Base-by-base conservation (phyloP, 2,329 filamentous ascomycete species). In the Davidsoniella australis region DNA sequence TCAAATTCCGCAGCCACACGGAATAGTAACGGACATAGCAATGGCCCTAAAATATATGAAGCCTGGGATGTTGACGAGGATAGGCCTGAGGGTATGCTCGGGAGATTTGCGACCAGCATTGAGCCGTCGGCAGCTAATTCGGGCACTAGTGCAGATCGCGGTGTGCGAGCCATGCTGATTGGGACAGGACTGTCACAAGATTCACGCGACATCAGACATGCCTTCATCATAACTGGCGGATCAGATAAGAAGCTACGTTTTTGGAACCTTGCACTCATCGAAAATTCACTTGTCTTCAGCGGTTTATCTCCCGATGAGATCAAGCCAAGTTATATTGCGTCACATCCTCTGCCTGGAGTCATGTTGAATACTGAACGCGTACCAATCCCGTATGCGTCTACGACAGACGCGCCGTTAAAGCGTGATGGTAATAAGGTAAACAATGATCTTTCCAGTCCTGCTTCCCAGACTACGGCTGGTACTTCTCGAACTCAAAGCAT, bases 41-140 rank as follows among this genome's bases (percentile, higher is more conserved):
- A 17, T 12, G 9, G 66, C 0, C 66, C 72, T 1, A 80, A 77
- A 58, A 74, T 73, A 20, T 93, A 93, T 60, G 82, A 88, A 42
- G 75, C 89, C 2, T 88, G 85, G 75, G 83, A 87, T 46, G 80
- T 95, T 2, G 91, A 98, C 58, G 86, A 93, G 54, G 88, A 95
- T 60, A 81, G 78, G 54, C 77, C 84, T 1, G 87, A 94, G 62
- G 80, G 83, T 29, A 87, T 95, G 76, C 76, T 96, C 8, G 78
- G 78, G 23, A 80, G 86, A 4, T 94, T 94, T 59, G 85, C 85
- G 5, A 85, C 80, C 0, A 75, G 76, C 41, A 71, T 88, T 9
- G 82, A 86, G 56, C 71, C 74, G 12, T 72, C 44, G 7, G 41
- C 36, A 12, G 20, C 47, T 7, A 36, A n/a, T 16, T 23, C 24